Evolutionary conservation across 164 flowering plant genomes (phyloP), one percentile per base, ranked within the genome.

Genomic region (Piper longum): DNA sequence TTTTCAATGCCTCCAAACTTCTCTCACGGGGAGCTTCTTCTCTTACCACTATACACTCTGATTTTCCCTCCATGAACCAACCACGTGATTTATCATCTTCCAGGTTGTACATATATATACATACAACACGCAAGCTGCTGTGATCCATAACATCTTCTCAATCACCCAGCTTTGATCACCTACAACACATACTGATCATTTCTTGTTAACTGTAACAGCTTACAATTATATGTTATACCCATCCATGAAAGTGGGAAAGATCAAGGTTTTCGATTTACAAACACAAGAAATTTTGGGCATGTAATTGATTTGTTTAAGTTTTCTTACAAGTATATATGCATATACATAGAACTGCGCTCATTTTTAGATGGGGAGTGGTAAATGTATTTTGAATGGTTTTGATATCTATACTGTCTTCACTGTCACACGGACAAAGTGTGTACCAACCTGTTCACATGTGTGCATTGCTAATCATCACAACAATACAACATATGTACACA

Each of bases 391-490:
- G 36, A 0, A 26, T 26, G 36, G 36, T 26, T 26, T 26, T 26
- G 1, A 26, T 26, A 26, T 26, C 70, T 70, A 64, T 59, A 62
- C 78, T 83, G 89, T 82, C 88, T 77, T 58, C 75, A 77, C 77
- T 79, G 67, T 5, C 73, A 72, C 68, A 72, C 19, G 56, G 91
- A 85, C 95, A 88, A 88, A 85, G 70, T 56, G 73, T 63, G 89
- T 84, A 86, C 89, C 85, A 80, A 84, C 80, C 80, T 65, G 79
- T 77, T 88, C 96, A 88, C 96, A 88, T 88, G 96, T 84, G 83
- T 81, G 78, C 82, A 26, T 67, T 70, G 48, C 73, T 79, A 85
- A 86, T 88, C 90, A 86, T 86, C 70, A 80, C 92, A 83, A 86
- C 80, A 69, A 79, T 81, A 88, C 91, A 88, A 88, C 73, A 43